Evolutionary conservation across 495 filamentous ascomycete genomes (phyloP).

Genomic region (Aspergillus leporis): DNA sequence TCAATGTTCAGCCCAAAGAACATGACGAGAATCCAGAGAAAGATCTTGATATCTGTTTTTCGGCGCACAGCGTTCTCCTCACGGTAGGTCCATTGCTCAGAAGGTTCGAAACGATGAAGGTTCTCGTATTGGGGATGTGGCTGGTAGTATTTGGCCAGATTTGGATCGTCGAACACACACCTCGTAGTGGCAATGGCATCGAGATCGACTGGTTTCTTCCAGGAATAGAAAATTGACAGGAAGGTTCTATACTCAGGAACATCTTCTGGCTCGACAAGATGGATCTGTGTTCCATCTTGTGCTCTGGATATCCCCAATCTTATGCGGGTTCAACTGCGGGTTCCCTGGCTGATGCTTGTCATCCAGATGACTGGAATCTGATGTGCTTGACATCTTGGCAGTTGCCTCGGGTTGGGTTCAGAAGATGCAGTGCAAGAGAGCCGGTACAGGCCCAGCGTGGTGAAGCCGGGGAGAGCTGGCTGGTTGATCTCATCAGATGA

Average conservation of each 20-base stretch:
- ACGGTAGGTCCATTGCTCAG: slow-evolving; percentile 46
- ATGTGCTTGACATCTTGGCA: not conserved
- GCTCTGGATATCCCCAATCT: slow-evolving; percentile 2
- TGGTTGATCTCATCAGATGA: not conserved
- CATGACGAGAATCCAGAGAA: slow-evolving; percentile 64
- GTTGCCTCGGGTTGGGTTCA: not conserved
- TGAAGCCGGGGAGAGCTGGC: not conserved
- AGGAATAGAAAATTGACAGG: slow-evolving; percentile 14
- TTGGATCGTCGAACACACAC: slow-evolving; percentile 48
- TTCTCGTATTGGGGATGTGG: slow-evolving; percentile 53
- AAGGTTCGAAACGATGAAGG: slow-evolving; percentile 50
- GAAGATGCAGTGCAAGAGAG: not conserved
- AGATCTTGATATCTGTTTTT: slow-evolving; percentile 47
- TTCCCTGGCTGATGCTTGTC: not conserved
- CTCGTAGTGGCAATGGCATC: slow-evolving; percentile 56
- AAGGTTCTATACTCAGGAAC: slow-evolving; percentile 10
- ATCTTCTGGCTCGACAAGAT: slow-evolving; percentile 18
- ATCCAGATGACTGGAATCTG: not conserved
- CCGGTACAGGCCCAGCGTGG: not conserved
- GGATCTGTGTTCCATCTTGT: slow-evolving; percentile 5
- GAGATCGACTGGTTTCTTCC: slow-evolving; percentile 29
- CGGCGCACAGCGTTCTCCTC: slow-evolving; percentile 40
- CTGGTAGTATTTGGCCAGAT: slow-evolving; percentile 47
- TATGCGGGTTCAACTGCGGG: not conserved
- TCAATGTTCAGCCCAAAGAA: slow-evolving; percentile 79